phyloP scores from a whole-genome alignment of 257 asterid species.

The Striga asiatica region DNA sequence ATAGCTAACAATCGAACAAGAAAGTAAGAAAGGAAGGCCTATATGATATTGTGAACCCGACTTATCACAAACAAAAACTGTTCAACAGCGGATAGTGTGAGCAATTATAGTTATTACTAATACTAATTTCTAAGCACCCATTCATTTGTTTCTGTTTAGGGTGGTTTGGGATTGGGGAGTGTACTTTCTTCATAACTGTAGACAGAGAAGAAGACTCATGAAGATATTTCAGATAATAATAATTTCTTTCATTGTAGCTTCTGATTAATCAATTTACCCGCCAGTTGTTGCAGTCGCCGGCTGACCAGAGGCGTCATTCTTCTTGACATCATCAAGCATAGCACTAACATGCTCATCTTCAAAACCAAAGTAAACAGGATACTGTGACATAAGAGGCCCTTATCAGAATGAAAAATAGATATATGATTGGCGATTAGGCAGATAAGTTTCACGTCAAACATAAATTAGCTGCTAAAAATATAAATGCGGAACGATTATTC shows the following conservation, averaged over 20 bases:
- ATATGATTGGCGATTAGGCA: background rate
- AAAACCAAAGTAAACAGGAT: constrained; percentile 81
- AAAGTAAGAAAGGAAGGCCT: background rate
- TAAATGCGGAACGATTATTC: background rate
- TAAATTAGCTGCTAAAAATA: background rate
- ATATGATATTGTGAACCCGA: background rate
- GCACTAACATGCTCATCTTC: constrained; percentile 50
- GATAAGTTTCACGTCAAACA: background rate
- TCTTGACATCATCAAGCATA: constrained; percentile 59
- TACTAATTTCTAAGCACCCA: background rate
- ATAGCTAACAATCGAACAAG: background rate
- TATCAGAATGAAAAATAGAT: background rate
- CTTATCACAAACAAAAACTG: background rate
- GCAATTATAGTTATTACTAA: background rate
- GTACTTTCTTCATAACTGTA: background rate
- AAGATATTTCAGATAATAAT: background rate
- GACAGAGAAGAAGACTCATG: background rate
- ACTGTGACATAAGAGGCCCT: constrained; percentile 38
- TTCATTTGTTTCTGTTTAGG: background rate
- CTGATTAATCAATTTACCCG: constrained; percentile 48
- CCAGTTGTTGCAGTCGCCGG: constrained; percentile 90
- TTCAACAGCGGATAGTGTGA: background rate
- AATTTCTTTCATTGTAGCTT: background rate
- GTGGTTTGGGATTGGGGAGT: background rate
- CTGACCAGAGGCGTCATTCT: constrained; percentile 68